Base-by-base conservation (phyloP, 495 filamentous ascomycete species). In the Tuber melanosporum region DNA sequence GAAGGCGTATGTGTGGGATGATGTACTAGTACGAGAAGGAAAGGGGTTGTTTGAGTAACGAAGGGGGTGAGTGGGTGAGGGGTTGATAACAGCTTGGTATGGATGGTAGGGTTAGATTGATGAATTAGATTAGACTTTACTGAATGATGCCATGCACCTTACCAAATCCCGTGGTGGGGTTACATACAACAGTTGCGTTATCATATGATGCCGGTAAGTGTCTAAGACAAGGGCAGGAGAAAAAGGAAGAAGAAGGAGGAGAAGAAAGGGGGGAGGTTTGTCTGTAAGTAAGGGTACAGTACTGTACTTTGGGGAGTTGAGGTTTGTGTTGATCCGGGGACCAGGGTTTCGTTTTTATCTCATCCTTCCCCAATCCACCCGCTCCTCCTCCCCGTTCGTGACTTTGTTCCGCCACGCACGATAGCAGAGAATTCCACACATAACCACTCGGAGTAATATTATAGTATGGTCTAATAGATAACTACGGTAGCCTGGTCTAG, bases 61-160 rank as follows among this genome's bases (percentile, higher is more conserved):
- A 66, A 14, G 5, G 57, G 26, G 4, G 26, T 6, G 57, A 32
- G 57, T 66, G n/a, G n/a, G 7, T 57, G 57, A 66, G 57, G 57
- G 57, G 57, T n/a, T 66, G 57, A 66, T 66, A 66, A 66, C 57
- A 12, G n/a, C 12, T 66, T 32, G 57, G 17, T 32, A 66, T 32
- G 57, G 57, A 52, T n/a, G 49, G n/a, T n/a, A n/a, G 49, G 49
- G 49, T 57, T n/a, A 57, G 49, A 57, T 57, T 57, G 49, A 57
- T 57, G n/a, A 57, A 57, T 57, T 66, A 5, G 57, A 66, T 66
- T 32, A 66, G n/a, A 14, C n/a, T 66, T n/a, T n/a, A n/a, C 49
- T 57, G 49, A n/a, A 10, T 57, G 22, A n/a, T n/a, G 8, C 49
- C 49, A n/a, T 57, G 49, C 22, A n/a, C 49, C 49, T 22, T 57